Evolutionary conservation across 441 rosid genomes (phyloP).

Genomic region (Mallotus japonicus): DNA sequence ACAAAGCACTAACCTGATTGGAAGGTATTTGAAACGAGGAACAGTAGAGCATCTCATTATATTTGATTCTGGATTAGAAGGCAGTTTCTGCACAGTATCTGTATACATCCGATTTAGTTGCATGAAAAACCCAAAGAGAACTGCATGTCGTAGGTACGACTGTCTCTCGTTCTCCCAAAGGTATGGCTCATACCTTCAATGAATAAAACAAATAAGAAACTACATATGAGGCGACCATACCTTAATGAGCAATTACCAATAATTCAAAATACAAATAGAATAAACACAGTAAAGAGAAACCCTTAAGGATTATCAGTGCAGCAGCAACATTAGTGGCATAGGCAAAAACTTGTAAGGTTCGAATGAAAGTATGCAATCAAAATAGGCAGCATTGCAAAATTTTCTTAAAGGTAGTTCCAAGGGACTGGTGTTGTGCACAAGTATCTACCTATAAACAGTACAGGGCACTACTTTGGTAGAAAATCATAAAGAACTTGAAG

Average conservation of each 20-base stretch:
- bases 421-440: neutral
- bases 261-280: neutral
- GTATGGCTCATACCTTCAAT: conserved; percentile 77
- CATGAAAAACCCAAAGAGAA: conserved; percentile 96
- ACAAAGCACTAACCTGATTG: conserved; percentile 60
- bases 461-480: neutral
- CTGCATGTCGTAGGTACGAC: conserved; percentile 87
- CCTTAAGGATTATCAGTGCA: neutral
- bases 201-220: conserved; percentile 28
- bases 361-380: neutral
- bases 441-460: neutral
- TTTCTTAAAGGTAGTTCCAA: neutral
- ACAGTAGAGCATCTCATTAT: conserved; percentile 89
- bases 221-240: neutral
- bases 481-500: conserved; percentile 2
- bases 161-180: conserved; percentile 95
- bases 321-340: neutral
- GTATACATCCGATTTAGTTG: conserved; percentile 90
- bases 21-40: conserved; percentile 97
- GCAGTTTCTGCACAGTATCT: conserved; percentile 79
- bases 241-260: neutral
- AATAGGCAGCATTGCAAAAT: neutral
- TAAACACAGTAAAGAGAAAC: neutral
- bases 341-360: neutral
- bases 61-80: conserved; percentile 87